Evolutionary conservation across 331 rosid species (phyloP).

Genomic region (Acacia pycnantha): DNA sequence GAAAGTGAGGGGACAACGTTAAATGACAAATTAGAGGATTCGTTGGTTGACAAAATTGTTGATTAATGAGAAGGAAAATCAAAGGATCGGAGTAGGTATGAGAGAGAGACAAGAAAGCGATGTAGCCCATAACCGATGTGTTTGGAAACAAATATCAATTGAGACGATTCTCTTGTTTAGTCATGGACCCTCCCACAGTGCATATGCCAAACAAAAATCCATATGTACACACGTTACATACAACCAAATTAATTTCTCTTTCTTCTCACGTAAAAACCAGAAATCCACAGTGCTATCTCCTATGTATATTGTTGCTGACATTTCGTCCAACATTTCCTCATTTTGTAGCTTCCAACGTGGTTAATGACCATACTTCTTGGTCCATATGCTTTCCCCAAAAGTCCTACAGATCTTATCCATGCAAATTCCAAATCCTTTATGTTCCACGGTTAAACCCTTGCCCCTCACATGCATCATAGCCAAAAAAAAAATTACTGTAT

Average conservation of each 20-base stretch:
- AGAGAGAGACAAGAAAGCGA: not conserved
- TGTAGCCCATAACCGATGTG: not conserved
- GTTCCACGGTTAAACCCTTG: not conserved
- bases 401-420: conserved; percentile 30
- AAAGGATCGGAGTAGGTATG: not conserved
- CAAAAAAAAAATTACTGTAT: not conserved
- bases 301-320: conserved; percentile 12
- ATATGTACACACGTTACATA: not conserved
- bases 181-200: conserved; percentile 56
- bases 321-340: conserved; percentile 36
- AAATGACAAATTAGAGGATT: conserved; percentile 18
- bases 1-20: conserved; percentile 12
- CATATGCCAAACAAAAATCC: conserved; percentile 8
- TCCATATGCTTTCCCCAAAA: conserved; percentile 32
- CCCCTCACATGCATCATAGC: not conserved
- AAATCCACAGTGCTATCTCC: not conserved
- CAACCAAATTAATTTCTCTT: conserved; percentile 25
- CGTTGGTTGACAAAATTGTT: conserved; percentile 34
- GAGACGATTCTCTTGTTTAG: conserved; percentile 23
- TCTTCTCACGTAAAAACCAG: conserved; percentile 36
- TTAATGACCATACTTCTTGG: conserved; percentile 31
- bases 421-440: conserved; percentile 11
- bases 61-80: conserved; percentile 25
- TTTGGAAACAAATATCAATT: not conserved
- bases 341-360: conserved; percentile 40